Percentiles rank a stretch among this genome's conserved stretches.
These are phyloP conservation scores for Penicillium occitanis DNA, from an alignment of 2,329 filamentous ascomycete genomes.

Conservation along the genomic window DNA sequence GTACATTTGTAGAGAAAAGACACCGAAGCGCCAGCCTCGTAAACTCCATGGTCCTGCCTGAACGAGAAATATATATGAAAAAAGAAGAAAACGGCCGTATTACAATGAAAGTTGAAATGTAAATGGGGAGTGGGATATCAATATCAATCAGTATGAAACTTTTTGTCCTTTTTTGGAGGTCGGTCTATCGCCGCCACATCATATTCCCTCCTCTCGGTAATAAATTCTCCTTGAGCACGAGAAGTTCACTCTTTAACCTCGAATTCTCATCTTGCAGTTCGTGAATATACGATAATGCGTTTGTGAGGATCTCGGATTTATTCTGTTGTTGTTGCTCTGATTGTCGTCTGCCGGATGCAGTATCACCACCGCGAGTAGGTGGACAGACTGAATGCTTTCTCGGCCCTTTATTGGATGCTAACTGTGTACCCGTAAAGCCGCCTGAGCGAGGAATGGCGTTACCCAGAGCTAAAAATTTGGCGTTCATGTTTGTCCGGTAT, in stretches of 20 bases:
- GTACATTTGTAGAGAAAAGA: background rate
- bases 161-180: background rate
- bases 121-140: slow-evolving; percentile 6
- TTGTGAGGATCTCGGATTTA: slow-evolving; percentile 23
- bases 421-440: slow-evolving; percentile 8
- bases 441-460: slow-evolving; percentile 32
- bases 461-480: slow-evolving; percentile 42
- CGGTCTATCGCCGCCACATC: slow-evolving; percentile 20
- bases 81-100: background rate
- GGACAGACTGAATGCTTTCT: slow-evolving; percentile 17
- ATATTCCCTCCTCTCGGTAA: slow-evolving; percentile 20
- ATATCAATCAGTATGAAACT: background rate
- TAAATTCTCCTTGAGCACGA: slow-evolving; percentile 21
- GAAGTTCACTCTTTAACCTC: slow-evolving; percentile 19
- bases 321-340: slow-evolving; percentile 20
- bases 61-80: background rate
- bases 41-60: slow-evolving; percentile 1
- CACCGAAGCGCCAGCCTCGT: background rate
- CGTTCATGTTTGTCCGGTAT: slow-evolving; percentile 46
- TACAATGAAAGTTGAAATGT: background rate
- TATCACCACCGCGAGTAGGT: background rate
- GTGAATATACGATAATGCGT: slow-evolving; percentile 20
- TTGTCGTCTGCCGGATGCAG: slow-evolving; percentile 2
- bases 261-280: slow-evolving; percentile 21
- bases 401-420: slow-evolving; percentile 15